phyloP scores from a whole-genome alignment of 164 flowering plant species.

The Akebia trifoliata region DNA sequence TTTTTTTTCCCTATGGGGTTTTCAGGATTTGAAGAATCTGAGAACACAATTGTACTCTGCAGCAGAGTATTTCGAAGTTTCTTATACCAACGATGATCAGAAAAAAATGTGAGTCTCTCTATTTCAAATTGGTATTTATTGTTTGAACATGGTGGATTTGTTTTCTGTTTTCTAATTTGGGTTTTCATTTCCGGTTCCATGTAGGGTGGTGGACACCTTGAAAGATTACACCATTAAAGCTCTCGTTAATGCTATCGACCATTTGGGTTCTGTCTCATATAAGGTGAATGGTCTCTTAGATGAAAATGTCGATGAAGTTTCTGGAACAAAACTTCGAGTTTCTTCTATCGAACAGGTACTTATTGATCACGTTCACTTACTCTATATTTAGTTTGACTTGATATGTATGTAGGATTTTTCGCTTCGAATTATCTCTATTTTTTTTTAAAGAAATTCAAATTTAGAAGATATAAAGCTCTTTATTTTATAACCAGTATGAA shows the following conservation, averaged over 20 bases:
- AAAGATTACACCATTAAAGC: constrained; percentile 90
- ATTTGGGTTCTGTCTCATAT: constrained; percentile 79
- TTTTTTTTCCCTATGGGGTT: too few species aligned
- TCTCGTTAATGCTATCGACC: constrained; percentile 87
- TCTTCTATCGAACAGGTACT: constrained; percentile 86
- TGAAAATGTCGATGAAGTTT: constrained; percentile 78
- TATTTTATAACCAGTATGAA: neutral
- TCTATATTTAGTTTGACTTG: neutral
- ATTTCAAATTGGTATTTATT: neutral
- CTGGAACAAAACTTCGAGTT: constrained; percentile 59
- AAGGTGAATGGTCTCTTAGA: constrained; percentile 71
- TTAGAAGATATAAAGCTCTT: neutral
- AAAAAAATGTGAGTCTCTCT: constrained; percentile 59
- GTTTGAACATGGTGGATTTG: neutral
- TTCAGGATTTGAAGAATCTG: constrained; percentile 88
- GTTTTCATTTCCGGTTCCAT: constrained; percentile 8
- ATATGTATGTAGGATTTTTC: too few species aligned
- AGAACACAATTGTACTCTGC: constrained; percentile 87
- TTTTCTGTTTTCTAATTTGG: neutral
- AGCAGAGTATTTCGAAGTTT: constrained; percentile 87
- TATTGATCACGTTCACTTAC: too few species aligned
- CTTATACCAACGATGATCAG: constrained; percentile 77
- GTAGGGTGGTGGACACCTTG: constrained; percentile 74
- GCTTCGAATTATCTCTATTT: too few species aligned
- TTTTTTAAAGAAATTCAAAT: too few species aligned